A percentile compares a stretch with the other conserved stretches of the same genome.
Evolutionary conservation across 164 flowering plant genomes (phyloP).

Genomic region (Liriodendron chinense): DNA sequence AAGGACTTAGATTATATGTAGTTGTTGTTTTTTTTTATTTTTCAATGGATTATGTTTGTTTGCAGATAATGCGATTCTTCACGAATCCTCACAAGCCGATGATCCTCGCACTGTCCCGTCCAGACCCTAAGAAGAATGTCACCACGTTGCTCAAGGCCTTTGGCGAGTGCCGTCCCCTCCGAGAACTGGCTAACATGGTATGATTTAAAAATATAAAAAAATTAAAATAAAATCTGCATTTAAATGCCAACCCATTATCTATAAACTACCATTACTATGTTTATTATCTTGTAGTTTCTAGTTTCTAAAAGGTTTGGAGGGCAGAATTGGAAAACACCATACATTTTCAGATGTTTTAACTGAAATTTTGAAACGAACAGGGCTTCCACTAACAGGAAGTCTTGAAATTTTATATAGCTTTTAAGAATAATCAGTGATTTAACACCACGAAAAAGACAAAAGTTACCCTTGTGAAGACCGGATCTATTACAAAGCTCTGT

Average conservation of each 20-base stretch:
- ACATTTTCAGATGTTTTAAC: no score
- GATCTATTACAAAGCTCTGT: no score
- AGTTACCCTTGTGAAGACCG: no score
- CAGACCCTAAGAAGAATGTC: slow-evolving; percentile 86
- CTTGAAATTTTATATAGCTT: no score
- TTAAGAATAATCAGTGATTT: no score
- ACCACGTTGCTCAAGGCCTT: slow-evolving; percentile 76
- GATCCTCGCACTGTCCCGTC: slow-evolving; percentile 81
- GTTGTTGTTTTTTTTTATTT: neutral
- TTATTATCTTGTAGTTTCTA: neutral
- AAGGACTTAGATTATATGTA: no score
- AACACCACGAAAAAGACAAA: no score
- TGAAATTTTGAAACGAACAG: no score
- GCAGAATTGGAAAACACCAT: neutral
- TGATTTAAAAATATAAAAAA: neutral
- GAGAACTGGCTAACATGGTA: slow-evolving; percentile 87
- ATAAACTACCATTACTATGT: neutral
- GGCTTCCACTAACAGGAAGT: no score
- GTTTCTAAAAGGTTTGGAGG: neutral
- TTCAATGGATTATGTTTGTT: neutral
- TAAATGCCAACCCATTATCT: no score
- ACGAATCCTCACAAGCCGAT: slow-evolving; percentile 86
- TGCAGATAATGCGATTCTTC: slow-evolving; percentile 80
- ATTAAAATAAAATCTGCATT: no score
- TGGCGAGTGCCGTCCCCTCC: slow-evolving; percentile 68